These are phyloP conservation scores for Kwoniella botswanensis DNA, from an alignment of 768 basidiomycete species.

Conservation along the genomic window DNA sequence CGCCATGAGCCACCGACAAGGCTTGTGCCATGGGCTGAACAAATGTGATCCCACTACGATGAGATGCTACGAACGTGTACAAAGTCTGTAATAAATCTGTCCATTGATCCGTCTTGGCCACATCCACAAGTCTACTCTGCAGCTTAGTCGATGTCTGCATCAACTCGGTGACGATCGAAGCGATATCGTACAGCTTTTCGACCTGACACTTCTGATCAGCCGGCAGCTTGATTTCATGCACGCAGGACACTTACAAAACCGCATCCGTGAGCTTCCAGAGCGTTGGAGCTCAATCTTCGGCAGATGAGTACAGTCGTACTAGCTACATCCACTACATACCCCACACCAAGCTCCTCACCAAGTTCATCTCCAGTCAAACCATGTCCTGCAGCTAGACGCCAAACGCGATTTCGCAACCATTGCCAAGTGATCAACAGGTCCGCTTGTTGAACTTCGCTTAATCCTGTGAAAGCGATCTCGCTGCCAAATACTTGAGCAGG, in stretches of 20 bases:
- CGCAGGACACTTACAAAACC: conserved; percentile 40
- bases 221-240: background rate
- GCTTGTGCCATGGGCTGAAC: conserved; percentile 5
- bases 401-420: conserved; percentile 45
- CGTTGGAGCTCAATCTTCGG: conserved; percentile 14
- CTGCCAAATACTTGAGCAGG: conserved; percentile 31
- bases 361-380: conserved; percentile 27
- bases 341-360: conserved; percentile 28
- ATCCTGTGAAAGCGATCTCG: conserved; percentile 3
- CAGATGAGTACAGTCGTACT: conserved; percentile 34
- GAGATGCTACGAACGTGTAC: conserved; percentile 17
- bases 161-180: conserved; percentile 32
- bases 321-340: conserved; percentile 34
- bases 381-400: conserved; percentile 36
- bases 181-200: conserved; percentile 45
- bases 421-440: conserved; percentile 50
- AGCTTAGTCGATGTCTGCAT: conserved; percentile 15
- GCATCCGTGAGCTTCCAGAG: conserved; percentile 45
- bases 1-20: background rate
- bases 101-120: conserved; percentile 24
- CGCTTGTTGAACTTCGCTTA: conserved; percentile 41
- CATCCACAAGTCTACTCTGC: conserved; percentile 1
- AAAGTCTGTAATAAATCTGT: conserved; percentile 21
- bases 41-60: conserved; percentile 15
- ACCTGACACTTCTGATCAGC: conserved; percentile 21